Percentiles rank a stretch among this genome's conserved stretches.
These are phyloP conservation scores for Micromonas commoda DNA, from an alignment of 139 green algal species.

Conservation along the genomic window DNA sequence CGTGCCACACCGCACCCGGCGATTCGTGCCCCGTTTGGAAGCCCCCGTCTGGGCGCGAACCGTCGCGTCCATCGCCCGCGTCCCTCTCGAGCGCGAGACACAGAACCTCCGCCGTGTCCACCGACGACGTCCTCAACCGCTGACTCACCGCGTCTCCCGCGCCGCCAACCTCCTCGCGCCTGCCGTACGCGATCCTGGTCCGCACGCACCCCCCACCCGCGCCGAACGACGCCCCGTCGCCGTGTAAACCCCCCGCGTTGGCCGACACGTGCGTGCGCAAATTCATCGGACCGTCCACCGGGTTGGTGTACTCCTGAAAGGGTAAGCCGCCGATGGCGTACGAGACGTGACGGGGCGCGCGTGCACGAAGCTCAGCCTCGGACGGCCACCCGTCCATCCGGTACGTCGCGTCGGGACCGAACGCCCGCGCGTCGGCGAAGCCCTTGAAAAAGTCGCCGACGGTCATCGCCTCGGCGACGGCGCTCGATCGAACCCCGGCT, in stretches of 20 bases:
- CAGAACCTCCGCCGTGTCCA: too few relatives aligned
- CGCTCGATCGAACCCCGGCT: too few relatives aligned
- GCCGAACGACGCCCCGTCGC: not conserved
- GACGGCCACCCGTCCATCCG: not conserved
- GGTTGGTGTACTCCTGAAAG: conserved; percentile 14
- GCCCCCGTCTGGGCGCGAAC: too few relatives aligned
- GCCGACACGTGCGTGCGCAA: not conserved
- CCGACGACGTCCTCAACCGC: too few relatives aligned
- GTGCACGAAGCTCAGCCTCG: not conserved
- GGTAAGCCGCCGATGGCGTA: not conserved
- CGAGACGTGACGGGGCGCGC: not conserved
- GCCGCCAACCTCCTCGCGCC: too few relatives aligned
- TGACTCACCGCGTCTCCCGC: too few relatives aligned
- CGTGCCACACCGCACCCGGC: not conserved
- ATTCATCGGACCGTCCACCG: conserved; percentile 7
- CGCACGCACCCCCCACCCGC: not conserved
- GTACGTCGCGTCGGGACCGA: not conserved
- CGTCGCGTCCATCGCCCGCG: not conserved
- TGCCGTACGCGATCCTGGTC: too few relatives aligned
- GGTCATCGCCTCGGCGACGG: not conserved
- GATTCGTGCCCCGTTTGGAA: too few relatives aligned
- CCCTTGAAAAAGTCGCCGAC: not conserved
- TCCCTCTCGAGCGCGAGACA: too few relatives aligned
- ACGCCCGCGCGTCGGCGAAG: not conserved
- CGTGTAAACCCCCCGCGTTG: not conserved